Percentiles rank a stretch among this genome's conserved stretches.
Evolutionary conservation across 169 alveolate species (phyloP).

Genomic region (Cryptosporidium parvum): DNA sequence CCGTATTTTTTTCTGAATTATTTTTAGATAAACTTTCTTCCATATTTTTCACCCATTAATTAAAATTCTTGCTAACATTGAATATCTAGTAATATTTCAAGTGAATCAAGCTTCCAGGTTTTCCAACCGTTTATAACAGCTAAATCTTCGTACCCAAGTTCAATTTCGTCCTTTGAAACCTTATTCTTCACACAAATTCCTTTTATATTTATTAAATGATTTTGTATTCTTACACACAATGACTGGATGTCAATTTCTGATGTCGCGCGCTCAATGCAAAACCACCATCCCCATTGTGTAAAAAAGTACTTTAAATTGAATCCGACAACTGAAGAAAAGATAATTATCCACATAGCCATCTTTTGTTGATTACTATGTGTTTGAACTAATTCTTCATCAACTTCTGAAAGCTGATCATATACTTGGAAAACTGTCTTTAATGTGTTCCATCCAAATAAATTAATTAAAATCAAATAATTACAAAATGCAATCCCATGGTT

Average conservation of each 20-base stretch:
- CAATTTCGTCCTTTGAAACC: conserved; percentile 10
- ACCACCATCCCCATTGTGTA: conserved; percentile 71
- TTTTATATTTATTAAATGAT: conserved; percentile 1
- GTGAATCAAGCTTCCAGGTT: conserved; percentile 19
- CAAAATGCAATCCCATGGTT: conserved; percentile 63
- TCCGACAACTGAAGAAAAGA: conserved; percentile 47
- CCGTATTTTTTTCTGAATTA: background rate
- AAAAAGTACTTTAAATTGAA: conserved; percentile 15
- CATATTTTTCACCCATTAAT: conserved; percentile 8
- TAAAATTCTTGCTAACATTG: background rate
- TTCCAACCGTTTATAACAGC: conserved; percentile 43
- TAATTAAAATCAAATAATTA: conserved; percentile 29
- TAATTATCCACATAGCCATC: conserved; percentile 47
- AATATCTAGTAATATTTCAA: conserved; percentile 14
- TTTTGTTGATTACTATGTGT: conserved; percentile 13
- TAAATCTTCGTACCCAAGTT: conserved; percentile 31
- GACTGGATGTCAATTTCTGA: conserved; percentile 46
- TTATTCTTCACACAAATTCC: conserved; percentile 25
- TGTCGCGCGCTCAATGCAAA: conserved; percentile 54
- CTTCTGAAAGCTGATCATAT: conserved; percentile 6
- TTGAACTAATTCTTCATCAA: background rate
- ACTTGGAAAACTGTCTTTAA: conserved; percentile 29
- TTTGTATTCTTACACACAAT: conserved; percentile 63
- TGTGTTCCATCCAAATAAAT: conserved; percentile 45
- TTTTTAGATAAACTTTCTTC: background rate